These are phyloP conservation scores for Tricladium varicosporioides DNA, from an alignment of 2,329 filamentous ascomycete species.

Conservation along the genomic window DNA sequence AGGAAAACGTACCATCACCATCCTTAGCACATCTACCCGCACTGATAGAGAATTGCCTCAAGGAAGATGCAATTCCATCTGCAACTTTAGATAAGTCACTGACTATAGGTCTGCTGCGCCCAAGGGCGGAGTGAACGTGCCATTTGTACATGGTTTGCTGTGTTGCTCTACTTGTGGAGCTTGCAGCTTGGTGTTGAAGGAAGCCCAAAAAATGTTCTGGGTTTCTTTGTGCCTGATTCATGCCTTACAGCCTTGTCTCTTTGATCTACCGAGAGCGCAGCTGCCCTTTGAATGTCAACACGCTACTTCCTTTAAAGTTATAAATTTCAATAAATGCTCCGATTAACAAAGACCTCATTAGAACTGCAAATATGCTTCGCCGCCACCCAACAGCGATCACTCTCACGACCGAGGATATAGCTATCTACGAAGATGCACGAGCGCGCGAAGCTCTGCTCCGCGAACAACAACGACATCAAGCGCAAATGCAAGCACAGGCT, in stretches of 20 bases:
- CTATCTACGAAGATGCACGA: constrained; percentile 65
- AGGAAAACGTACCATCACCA: constrained; percentile 13
- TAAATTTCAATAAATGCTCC: too few relatives aligned
- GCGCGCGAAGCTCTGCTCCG: constrained; percentile 34
- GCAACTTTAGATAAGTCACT: constrained; percentile 29
- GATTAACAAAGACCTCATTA: too few relatives aligned
- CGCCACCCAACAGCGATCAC: constrained; percentile 65
- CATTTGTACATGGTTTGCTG: constrained; percentile 35
- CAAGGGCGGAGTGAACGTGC: constrained; percentile 34
- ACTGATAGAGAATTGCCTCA: constrained; percentile 34
- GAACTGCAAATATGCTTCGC: constrained; percentile 54
- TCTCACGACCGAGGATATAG: constrained; percentile 68
- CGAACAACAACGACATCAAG: constrained; percentile 26
- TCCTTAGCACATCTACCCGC: constrained; percentile 23
- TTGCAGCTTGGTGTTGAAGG: constrained; percentile 2
- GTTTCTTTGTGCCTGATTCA: constrained; percentile 9
- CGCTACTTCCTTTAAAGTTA: not conserved
- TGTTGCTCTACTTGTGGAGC: constrained; percentile 4
- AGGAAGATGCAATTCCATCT: constrained; percentile 33
- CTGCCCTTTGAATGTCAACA: too few relatives aligned
- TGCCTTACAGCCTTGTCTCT: constrained; percentile 10
- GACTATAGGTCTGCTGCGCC: constrained; percentile 28
- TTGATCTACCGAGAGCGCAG: too few relatives aligned
- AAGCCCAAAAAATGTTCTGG: constrained; percentile 4
- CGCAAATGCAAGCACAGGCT: constrained; percentile 24